These are phyloP conservation scores for Penicillium sp. DNA, from an alignment of 2,329 filamentous ascomycete species.

Conservation along the genomic window DNA sequence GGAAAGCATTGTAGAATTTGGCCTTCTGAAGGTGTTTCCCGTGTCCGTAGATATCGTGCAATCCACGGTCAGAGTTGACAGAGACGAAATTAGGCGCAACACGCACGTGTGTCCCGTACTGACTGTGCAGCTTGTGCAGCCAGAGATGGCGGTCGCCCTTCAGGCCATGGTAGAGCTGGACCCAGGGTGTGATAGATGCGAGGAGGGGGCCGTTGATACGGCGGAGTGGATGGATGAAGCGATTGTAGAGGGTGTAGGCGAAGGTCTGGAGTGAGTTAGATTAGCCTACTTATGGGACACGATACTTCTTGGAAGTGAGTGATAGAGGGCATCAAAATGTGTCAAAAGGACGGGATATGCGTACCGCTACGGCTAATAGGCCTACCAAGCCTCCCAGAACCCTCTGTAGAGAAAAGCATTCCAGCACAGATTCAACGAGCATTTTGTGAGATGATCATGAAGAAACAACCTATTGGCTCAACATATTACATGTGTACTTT, in stretches of 20 bases:
- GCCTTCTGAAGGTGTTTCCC: slow-evolving; percentile 55
- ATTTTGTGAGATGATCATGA: slow-evolving; percentile 17
- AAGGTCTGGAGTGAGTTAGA: slow-evolving; percentile 21
- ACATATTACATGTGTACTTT: not conserved
- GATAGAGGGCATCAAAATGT: not conserved
- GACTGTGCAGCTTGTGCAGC: slow-evolving; percentile 68
- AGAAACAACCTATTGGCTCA: not conserved
- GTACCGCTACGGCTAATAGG: slow-evolving; percentile 23
- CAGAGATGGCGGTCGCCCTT: slow-evolving; percentile 73
- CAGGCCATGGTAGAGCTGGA: slow-evolving; percentile 71
- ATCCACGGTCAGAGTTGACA: slow-evolving; percentile 69
- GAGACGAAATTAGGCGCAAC: slow-evolving; percentile 76
- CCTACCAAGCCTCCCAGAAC: slow-evolving; percentile 17
- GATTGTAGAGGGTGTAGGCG: slow-evolving; percentile 36
- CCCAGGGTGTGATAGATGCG: slow-evolving; percentile 43
- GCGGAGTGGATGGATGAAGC: slow-evolving; percentile 38
- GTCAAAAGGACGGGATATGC: slow-evolving; percentile 1
- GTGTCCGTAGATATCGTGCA: slow-evolving; percentile 44
- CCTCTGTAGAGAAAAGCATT: slow-evolving; percentile 18
- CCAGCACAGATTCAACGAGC: slow-evolving; percentile 25
- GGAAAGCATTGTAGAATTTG: slow-evolving; percentile 72
- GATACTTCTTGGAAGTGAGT: not conserved
- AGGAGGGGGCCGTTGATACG: slow-evolving; percentile 35
- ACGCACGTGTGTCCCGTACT: slow-evolving; percentile 69
- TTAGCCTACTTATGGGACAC: not conserved